Base-by-base conservation (phyloP, 108 stramenopile genomes). In the Cyclotella kingstonii region DNA sequence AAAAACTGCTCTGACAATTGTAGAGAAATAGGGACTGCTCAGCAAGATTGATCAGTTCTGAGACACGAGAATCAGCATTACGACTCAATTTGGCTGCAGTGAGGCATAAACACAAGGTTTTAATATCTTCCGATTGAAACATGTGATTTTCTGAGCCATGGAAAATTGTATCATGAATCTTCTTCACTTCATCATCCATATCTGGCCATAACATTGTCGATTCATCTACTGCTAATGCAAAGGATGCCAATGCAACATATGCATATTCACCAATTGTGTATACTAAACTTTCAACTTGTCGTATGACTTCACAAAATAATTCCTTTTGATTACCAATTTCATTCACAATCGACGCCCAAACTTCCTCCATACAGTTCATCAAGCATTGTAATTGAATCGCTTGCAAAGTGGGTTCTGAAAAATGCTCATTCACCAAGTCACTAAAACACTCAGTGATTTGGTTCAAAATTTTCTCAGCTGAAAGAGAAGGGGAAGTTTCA, bases 21-120 rank as follows among this genome's bases (percentile, higher is more conserved):
- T 21, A 30, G 34, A 29, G 6, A 28, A 59, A 66, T 36, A 68
- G 62, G n/a, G 70, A 83, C n/a, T 61, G 56, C 46, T 81, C 78
- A 12, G 85, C 31, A 12, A 39, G 35, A 45, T 78, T 59, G 27
- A 88, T 65, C 14, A 80, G 33, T 9, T 78, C 76, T 3, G 56
- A 33, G 2, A 78, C 64, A 12, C 77, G 60, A n/a, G 68, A 57
- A 46, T 73, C 71, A n/a, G 62, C 54, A 64, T 55, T 35, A 10
- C 38, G 55, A 44, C 63, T 52, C 15, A 73, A 15, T 34, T 47
- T 63, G 45, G 71, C 54, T 0, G 63, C 71, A n/a, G 64, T 58
- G n/a, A 73, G 33, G 22, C 71, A 42, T n/a, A 64, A 21, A 28
- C 63, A 73, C 1, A 73, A 41, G 26, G 53, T 19, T 5, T 73